Conservation (phyloP, 768 basidiomycete species). For the Lentinula boryana region DNA sequence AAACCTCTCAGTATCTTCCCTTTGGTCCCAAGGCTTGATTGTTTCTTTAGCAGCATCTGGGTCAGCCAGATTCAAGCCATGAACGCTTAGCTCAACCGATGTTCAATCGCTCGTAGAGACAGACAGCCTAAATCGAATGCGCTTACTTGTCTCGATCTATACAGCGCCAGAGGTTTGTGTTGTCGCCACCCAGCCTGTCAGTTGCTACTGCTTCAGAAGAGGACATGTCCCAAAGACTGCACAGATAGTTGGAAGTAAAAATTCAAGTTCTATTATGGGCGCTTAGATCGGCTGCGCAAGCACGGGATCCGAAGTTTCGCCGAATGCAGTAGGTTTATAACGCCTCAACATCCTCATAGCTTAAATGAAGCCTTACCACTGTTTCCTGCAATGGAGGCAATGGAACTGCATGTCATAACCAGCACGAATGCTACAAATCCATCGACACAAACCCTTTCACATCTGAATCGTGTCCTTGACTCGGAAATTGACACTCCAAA, state of each 20-base stretch:
- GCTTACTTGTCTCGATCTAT: slow-evolving; percentile 68
- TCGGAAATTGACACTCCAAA: not conserved
- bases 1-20: slow-evolving; percentile 60
- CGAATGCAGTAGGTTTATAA: not conserved
- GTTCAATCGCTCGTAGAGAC: not conserved
- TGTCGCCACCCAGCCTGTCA: slow-evolving; percentile 39
- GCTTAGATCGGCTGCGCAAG: not conserved
- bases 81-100: slow-evolving; percentile 46
- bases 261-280: not conserved
- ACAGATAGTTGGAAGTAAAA: not conserved
- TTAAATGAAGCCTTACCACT: not conserved
- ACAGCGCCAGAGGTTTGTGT: slow-evolving; percentile 49
- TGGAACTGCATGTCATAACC: not conserved
- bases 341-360: no score
- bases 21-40: slow-evolving; percentile 78
- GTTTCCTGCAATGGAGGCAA: not conserved
- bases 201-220: slow-evolving; percentile 36
- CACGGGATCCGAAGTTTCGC: not conserved
- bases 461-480: not conserved
- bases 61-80: slow-evolving; percentile 75
- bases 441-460: not conserved
- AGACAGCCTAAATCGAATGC: not conserved
- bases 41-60: slow-evolving; percentile 74
- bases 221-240: not conserved
- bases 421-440: not conserved